Conservation (phyloP, 441 rosid genomes). For the Manihot esculenta region DNA sequence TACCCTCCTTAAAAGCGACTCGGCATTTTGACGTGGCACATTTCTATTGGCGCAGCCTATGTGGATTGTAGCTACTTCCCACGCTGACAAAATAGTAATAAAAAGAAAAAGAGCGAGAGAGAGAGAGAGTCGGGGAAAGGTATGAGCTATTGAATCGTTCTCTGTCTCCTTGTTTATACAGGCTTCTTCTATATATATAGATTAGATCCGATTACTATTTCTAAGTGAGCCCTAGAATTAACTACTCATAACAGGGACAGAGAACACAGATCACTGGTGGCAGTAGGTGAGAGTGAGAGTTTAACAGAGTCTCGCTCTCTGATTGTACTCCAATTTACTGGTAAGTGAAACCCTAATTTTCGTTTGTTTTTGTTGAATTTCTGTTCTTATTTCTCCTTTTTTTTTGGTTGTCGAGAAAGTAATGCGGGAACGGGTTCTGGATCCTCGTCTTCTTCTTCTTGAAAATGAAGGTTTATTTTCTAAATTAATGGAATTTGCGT, state of each 20-base stretch:
- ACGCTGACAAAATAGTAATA: neutral
- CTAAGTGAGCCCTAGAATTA: neutral
- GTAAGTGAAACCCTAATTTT: constrained; percentile 24
- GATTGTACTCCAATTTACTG: constrained; percentile 17
- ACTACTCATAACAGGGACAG: neutral
- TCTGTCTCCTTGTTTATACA: no score
- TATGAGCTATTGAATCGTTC: constrained; percentile 28
- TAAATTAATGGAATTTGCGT: neutral
- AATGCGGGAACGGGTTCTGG: neutral
- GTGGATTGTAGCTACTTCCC: constrained; percentile 19
- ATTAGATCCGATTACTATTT: constrained; percentile 3
- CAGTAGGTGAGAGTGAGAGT: no score
- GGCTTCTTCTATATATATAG: neutral
- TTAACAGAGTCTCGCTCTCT: neutral
- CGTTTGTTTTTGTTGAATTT: neutral
- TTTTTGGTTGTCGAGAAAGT: constrained; percentile 16
- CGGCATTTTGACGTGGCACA: constrained; percentile 31
- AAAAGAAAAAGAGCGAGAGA: constrained; percentile 3
- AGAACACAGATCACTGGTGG: neutral
- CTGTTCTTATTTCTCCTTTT: neutral
- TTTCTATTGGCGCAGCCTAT: constrained; percentile 13
- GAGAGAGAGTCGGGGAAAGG: neutral
- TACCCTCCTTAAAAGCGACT: no score
- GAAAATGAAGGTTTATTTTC: neutral
- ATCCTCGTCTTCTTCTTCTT: neutral